A percentile compares a stretch with the other conserved stretches of the same genome.
Evolutionary conservation across 768 basidiomycete genomes (phyloP).

Genomic region (Clathrus columnatus): DNA sequence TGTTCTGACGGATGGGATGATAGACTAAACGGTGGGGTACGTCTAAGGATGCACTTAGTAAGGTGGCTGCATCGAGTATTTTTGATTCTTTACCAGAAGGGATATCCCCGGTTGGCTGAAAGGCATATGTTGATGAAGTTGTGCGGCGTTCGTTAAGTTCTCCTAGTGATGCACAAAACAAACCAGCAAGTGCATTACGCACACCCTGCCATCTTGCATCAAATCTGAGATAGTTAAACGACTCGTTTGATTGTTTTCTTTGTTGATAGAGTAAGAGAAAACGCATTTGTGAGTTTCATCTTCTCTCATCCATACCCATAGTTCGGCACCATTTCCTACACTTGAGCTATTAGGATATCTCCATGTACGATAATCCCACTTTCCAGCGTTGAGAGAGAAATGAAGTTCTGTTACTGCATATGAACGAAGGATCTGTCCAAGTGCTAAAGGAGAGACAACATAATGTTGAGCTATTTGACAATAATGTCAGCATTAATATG

Average conservation of each 20-base stretch:
- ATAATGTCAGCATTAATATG: not conserved
- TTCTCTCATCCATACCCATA: slow-evolving; percentile 90
- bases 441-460: slow-evolving; percentile 72
- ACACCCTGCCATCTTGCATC: slow-evolving; percentile 78
- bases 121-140: slow-evolving; percentile 53
- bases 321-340: slow-evolving; percentile 79
- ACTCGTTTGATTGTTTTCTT: not conserved
- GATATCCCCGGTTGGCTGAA: slow-evolving; percentile 51
- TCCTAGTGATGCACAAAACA: slow-evolving; percentile 91
- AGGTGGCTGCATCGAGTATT: slow-evolving; percentile 21
- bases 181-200: slow-evolving; percentile 81
- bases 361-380: slow-evolving; percentile 84
- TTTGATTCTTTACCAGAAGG: slow-evolving; percentile 23
- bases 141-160: slow-evolving; percentile 69
- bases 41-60: slow-evolving; percentile 29
- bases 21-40: slow-evolving; percentile 42
- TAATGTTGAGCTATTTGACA: slow-evolving; percentile 71
- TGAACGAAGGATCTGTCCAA: slow-evolving; percentile 80
- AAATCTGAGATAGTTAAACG: slow-evolving; percentile 33
- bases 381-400: slow-evolving; percentile 83
- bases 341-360: slow-evolving; percentile 68
- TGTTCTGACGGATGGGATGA: slow-evolving; percentile 69
- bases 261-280: not conserved
- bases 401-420: slow-evolving; percentile 85
- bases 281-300: slow-evolving; percentile 15